Evolutionary conservation across 2,329 filamentous ascomycete genomes (phyloP).

Genomic region (Fusarium solani-melongenae): DNA sequence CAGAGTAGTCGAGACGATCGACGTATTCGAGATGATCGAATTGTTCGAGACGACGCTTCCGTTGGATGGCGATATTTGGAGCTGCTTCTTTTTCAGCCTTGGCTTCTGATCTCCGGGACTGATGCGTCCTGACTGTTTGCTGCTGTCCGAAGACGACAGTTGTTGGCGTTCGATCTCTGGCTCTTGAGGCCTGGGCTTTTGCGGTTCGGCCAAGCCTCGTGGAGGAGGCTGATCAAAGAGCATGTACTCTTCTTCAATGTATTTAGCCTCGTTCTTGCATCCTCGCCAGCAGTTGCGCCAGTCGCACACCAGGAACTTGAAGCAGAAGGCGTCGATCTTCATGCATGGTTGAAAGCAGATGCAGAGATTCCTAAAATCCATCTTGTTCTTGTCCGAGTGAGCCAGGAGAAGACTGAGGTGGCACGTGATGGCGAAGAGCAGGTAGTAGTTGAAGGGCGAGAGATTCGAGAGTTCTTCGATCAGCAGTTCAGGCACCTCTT

Average conservation of each 20-base stretch:
- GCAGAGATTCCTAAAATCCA: constrained; percentile 95
- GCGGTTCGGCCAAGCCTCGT: constrained; percentile 55
- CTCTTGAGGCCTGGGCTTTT: constrained; percentile 42
- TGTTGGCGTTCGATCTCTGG: constrained; percentile 40
- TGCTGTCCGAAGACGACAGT: constrained; percentile 73
- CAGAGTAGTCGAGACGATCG: constrained; percentile 58
- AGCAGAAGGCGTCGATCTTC: constrained; percentile 95
- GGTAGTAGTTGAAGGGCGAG: constrained; percentile 97
- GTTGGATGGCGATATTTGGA: constrained; percentile 54
- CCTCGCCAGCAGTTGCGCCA: constrained; percentile 98
- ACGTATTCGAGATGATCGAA: constrained; percentile 48
- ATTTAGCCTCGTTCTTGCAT: constrained; percentile 88
- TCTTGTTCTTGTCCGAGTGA: constrained; percentile 96
- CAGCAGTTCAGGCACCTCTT: constrained; percentile 84
- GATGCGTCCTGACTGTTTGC: constrained; percentile 57
- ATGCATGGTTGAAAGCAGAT: constrained; percentile 98
- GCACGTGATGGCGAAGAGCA: constrained; percentile 96
- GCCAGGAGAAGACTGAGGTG: constrained; percentile 92
- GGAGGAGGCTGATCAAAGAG: constrained; percentile 69
- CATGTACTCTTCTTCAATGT: constrained; percentile 75
- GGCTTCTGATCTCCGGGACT: constrained; percentile 36
- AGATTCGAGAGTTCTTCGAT: constrained; percentile 92
- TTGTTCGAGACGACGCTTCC: constrained; percentile 56
- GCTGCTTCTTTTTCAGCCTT: constrained; percentile 57
- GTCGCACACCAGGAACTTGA: constrained; percentile 93